Conservation (phyloP, 495 filamentous ascomycete genomes). For the Penicillium pulvis region DNA sequence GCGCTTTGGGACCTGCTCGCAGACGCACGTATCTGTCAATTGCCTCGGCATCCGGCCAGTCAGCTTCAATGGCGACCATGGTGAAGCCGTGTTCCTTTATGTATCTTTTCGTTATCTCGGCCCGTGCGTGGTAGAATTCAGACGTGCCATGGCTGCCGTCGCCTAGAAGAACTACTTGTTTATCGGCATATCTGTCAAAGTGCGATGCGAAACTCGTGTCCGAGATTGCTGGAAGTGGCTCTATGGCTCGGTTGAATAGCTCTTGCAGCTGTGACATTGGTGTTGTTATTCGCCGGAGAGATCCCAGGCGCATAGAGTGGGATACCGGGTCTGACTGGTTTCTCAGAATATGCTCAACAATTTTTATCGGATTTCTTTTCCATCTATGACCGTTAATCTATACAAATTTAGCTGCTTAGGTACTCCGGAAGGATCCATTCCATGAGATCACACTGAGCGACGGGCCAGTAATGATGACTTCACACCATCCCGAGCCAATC, state of each 20-base stretch:
- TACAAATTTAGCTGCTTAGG: neutral
- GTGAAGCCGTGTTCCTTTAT: constrained; percentile 56
- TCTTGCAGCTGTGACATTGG: constrained; percentile 36
- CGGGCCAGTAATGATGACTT: constrained; percentile 37
- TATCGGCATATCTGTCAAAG: constrained; percentile 48
- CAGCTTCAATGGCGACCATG: constrained; percentile 58
- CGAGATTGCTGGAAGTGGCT: constrained; percentile 42
- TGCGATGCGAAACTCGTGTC: constrained; percentile 38
- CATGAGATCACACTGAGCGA: constrained; percentile 34
- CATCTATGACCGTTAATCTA: neutral
- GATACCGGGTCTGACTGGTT: neutral
- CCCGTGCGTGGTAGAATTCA: constrained; percentile 59
- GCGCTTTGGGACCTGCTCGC: constrained; percentile 40
- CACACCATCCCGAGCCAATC: constrained; percentile 13
- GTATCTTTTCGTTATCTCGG: constrained; percentile 56
- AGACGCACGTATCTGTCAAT: constrained; percentile 59
- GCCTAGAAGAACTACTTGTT: constrained; percentile 54
- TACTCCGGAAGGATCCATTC: neutral
- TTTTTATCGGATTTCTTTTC: neutral
- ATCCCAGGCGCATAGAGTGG: constrained; percentile 13
- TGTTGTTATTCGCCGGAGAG: constrained; percentile 6
- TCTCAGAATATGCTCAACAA: neutral
- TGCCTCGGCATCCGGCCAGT: constrained; percentile 61
- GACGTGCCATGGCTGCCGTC: constrained; percentile 62
- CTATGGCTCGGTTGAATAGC: constrained; percentile 38